Conservation (phyloP, 129 eudicot genomes). For the Logfia minima region DNA sequence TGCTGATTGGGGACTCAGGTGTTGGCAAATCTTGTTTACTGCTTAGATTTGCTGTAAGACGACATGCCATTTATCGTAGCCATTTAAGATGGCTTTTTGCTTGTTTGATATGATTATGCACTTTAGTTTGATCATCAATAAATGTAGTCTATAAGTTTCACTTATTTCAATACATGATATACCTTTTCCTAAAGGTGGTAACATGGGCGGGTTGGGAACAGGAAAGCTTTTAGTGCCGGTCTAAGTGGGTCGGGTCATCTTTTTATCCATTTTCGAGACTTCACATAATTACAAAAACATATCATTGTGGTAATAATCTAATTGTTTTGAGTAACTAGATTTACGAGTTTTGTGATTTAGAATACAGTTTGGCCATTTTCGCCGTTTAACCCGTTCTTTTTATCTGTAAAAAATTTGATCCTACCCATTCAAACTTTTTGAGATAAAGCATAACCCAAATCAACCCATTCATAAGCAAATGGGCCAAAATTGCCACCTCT, state of each 20-base stretch:
- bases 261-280: not conserved
- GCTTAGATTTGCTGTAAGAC: slow-evolving; percentile 75
- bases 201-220: not conserved
- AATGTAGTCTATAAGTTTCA: not conserved
- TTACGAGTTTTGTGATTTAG: not conserved
- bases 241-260: not conserved
- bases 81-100: not conserved
- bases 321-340: not conserved
- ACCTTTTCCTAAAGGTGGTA: not conserved
- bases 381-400: not conserved
- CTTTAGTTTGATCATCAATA: not conserved
- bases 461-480: not conserved
- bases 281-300: not conserved
- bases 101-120: not conserved
- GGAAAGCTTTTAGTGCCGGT: not conserved
- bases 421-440: too few relatives aligned
- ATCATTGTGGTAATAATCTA: not conserved
- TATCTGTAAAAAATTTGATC: too few relatives aligned
- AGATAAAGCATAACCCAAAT: not conserved
- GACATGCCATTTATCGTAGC: not conserved
- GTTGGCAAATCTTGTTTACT: slow-evolving; percentile 80
- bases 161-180: not conserved
- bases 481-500: not conserved
- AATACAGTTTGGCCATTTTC: not conserved
- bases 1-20: slow-evolving; percentile 75